phyloP scores from a whole-genome alignment of 176 grass and related monocot genomes.

The Phoenix dactylifera region DNA sequence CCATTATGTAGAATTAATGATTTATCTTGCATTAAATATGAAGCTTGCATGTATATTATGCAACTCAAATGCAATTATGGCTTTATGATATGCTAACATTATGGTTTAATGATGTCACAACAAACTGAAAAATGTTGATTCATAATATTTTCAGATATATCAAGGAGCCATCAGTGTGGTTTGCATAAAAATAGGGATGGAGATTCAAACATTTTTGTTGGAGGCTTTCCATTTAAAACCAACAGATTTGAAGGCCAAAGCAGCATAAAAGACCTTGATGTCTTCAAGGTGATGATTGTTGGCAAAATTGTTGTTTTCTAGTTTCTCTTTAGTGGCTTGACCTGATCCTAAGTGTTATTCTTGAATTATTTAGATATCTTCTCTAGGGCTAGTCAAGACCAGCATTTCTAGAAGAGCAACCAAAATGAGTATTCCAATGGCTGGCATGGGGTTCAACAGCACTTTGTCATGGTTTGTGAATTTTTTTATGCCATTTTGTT shows the following conservation, averaged over 20 bases:
- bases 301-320: neutral
- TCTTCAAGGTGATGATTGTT: conserved; percentile 37
- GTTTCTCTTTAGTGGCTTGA: neutral
- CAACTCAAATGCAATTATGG: too few species aligned
- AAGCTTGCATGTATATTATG: too few species aligned
- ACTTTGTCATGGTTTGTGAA: conserved; percentile 37
- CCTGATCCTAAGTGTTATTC: conserved; percentile 8
- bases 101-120: too few species aligned
- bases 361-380: conserved; percentile 32
- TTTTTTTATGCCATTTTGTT: conserved; percentile 3
- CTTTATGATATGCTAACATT: too few species aligned
- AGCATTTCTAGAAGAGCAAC: conserved; percentile 22
- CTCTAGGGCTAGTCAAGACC: conserved; percentile 19
- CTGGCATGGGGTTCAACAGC: conserved; percentile 32
- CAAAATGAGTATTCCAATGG: conserved; percentile 6
- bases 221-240: neutral
- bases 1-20: too few species aligned
- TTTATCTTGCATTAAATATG: too few species aligned
- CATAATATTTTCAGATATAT: conserved; percentile 25
- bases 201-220: conserved; percentile 23
- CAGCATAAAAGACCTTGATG: conserved; percentile 18
- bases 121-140: too few species aligned
- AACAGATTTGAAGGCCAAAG: conserved; percentile 6
- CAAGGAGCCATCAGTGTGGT: conserved; percentile 18
- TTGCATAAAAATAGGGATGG: conserved; percentile 39